phyloP scores from a whole-genome alignment of 441 rosid genomes.

The Rhodomyrtus psidioides region DNA sequence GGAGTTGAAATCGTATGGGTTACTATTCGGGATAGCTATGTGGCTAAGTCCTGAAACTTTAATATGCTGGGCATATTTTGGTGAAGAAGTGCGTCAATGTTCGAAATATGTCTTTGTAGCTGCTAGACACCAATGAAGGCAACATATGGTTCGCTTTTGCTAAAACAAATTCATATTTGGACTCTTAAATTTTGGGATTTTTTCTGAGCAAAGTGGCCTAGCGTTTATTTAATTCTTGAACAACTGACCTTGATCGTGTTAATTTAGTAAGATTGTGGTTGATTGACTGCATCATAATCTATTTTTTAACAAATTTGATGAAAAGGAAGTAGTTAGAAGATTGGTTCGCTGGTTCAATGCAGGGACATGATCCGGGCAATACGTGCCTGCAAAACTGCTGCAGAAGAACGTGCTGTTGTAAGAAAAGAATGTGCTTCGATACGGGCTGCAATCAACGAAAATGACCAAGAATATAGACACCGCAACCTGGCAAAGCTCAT shows the following conservation, averaged over 20 bases:
- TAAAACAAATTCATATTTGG: not conserved
- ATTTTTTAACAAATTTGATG: not conserved
- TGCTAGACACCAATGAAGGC: not conserved
- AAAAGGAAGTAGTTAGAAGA: not conserved
- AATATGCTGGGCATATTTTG: not conserved
- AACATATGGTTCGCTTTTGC: not conserved
- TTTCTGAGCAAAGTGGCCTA: not conserved
- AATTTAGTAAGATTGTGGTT: not conserved
- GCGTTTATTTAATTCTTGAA: not conserved
- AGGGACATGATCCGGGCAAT: slow-evolving; percentile 99
- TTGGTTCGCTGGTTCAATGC: slow-evolving; percentile 16
- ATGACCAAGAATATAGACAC: slow-evolving; percentile 85
- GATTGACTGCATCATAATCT: not conserved
- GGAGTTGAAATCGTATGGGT: not conserved
- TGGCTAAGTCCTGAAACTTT: not conserved
- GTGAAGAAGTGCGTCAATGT: not conserved
- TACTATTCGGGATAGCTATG: not conserved
- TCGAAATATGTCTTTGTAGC: not conserved
- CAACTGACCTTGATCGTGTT: not conserved
- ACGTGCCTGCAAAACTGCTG: slow-evolving; percentile 98
- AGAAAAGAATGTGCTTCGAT: slow-evolving; percentile 98
- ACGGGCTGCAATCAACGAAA: slow-evolving; percentile 79
- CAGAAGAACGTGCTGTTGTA: slow-evolving; percentile 95
- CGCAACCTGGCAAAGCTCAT: slow-evolving; percentile 96
- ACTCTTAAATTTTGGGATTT: not conserved